These are phyloP conservation scores for Candida anglica DNA, from an alignment of 805 yeast species.

Conservation along the genomic window DNA sequence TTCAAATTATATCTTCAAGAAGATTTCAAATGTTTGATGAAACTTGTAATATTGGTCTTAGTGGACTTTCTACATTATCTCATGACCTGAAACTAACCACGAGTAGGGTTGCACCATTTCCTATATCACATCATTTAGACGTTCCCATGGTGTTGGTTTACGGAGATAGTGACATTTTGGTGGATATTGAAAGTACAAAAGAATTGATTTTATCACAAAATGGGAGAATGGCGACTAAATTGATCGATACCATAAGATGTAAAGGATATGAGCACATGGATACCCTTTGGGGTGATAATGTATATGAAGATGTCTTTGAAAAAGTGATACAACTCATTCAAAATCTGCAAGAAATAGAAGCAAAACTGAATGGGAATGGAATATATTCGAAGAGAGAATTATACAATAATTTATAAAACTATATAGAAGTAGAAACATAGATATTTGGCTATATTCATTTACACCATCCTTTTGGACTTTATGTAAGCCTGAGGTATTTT, in stretches of 20 bases:
- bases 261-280: constrained; percentile 29
- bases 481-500: too few relatives aligned
- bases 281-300: constrained; percentile 25
- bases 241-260: constrained; percentile 15
- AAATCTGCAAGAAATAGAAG: not conserved
- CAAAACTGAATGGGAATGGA: not conserved
- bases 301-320: constrained; percentile 20
- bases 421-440: not conserved
- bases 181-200: constrained; percentile 22
- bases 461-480: too few relatives aligned
- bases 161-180: constrained; percentile 25
- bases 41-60: constrained; percentile 19
- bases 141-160: constrained; percentile 25
- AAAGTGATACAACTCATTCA: constrained; percentile 11
- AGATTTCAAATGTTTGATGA: constrained; percentile 31
- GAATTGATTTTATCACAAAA: constrained; percentile 20
- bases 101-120: constrained; percentile 23
- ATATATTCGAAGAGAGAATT: not conserved
- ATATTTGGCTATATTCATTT: too few relatives aligned
- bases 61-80: constrained; percentile 16
- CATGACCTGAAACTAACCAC: constrained; percentile 11
- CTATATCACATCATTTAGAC: constrained; percentile 23
- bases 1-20: constrained; percentile 24
- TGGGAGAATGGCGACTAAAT: constrained; percentile 16
- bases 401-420: not conserved